A percentile compares a stretch with the other conserved stretches of the same genome.
These are phyloP conservation scores for Coccomyxa subellipsoidea DNA, from an alignment of 163 green algal genomes.

Conservation along the genomic window DNA sequence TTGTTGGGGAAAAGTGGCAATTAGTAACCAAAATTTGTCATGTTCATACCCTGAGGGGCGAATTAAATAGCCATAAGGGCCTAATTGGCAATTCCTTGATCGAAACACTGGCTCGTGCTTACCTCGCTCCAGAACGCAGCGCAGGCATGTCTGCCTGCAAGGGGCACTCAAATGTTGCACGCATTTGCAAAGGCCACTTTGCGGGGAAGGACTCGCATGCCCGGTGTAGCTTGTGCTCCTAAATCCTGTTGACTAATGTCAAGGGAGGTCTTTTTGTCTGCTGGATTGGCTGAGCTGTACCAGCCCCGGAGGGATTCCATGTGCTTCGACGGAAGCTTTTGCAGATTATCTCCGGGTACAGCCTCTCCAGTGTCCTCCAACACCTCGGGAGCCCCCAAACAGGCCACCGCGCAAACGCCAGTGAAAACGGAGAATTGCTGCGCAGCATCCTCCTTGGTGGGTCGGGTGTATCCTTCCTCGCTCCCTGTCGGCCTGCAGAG, in stretches of 20 bases:
- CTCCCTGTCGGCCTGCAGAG: neutral
- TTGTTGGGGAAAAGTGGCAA: too few relatives aligned
- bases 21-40: too few relatives aligned
- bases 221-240: neutral
- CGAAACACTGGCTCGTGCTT: neutral
- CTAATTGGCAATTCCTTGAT: too few relatives aligned
- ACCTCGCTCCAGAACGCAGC: neutral
- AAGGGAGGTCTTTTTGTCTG: neutral
- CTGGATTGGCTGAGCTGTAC: neutral
- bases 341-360: neutral
- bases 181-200: neutral
- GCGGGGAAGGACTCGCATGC: neutral
- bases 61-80: too few relatives aligned
- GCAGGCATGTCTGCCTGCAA: neutral
- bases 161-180: neutral
- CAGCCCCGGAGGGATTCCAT: neutral
- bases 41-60: too few relatives aligned
- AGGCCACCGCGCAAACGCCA: neutral
- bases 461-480: neutral
- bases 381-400: neutral
- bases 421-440: neutral
- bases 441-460: neutral
- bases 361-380: neutral
- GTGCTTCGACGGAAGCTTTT: neutral
- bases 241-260: neutral